phyloP scores from a whole-genome alignment of 2,329 filamentous ascomycete genomes.

The Akanthomyces uredinophilus region DNA sequence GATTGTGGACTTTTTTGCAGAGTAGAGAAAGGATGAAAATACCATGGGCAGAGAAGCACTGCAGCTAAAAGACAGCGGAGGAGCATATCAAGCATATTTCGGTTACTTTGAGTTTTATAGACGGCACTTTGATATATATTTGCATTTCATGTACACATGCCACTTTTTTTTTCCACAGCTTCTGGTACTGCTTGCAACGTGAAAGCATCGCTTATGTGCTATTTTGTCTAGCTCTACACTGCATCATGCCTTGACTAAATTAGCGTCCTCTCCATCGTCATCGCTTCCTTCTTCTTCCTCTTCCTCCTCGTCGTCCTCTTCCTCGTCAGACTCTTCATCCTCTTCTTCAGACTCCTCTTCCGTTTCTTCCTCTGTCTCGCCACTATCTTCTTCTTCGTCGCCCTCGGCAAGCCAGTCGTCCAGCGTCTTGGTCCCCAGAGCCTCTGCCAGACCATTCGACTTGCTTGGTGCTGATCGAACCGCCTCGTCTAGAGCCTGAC shows the following conservation, averaged over 20 bases:
- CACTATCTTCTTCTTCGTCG: constrained; percentile 52
- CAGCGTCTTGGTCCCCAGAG: constrained; percentile 65
- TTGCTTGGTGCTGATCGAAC: constrained; percentile 35
- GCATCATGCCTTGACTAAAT: constrained; percentile 36
- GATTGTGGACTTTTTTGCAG: background rate
- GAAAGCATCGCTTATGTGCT: background rate
- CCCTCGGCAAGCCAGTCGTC: constrained; percentile 89
- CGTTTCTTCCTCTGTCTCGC: constrained; percentile 45
- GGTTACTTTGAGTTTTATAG: background rate
- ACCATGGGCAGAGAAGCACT: background rate
- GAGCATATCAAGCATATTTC: background rate
- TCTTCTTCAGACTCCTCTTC: constrained; percentile 48
- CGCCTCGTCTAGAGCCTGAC: constrained; percentile 59
- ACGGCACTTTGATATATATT: background rate
- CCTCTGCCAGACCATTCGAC: constrained; percentile 49
- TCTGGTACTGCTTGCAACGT: background rate
- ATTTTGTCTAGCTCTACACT: background rate
- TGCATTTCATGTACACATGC: background rate
- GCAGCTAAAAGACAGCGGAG: background rate
- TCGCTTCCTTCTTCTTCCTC: constrained; percentile 38
- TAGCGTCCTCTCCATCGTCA: constrained; percentile 40
- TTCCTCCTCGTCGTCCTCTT: constrained; percentile 37
- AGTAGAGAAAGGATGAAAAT: background rate
- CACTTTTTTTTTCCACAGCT: background rate
- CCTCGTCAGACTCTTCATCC: constrained; percentile 44